Evolutionary conservation across 306 rosid species (phyloP).

Genomic region (Corylus americana): DNA sequence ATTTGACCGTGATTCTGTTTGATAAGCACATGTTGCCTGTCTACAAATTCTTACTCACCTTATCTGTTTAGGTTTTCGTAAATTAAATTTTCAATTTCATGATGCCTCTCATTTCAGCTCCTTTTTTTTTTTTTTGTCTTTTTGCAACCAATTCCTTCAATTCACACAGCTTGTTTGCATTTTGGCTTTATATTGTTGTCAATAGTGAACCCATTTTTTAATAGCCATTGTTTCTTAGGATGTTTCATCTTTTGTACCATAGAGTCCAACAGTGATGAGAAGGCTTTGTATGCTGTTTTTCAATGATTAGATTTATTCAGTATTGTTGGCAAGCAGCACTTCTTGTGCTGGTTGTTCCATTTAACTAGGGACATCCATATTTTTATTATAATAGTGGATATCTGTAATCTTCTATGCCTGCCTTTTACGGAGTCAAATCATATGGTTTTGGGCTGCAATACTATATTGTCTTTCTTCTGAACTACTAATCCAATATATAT

Average conservation of each 20-base stretch:
- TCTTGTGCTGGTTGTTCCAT: constrained; percentile 9
- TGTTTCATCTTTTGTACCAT: constrained; percentile 3
- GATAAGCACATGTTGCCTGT: no score
- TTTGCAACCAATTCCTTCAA: no score
- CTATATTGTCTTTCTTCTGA: not conserved
- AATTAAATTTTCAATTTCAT: no score
- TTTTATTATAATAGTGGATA: not conserved
- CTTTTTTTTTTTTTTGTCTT: no score
- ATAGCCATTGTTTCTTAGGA: constrained; percentile 13
- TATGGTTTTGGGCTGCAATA: not conserved
- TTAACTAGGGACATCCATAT: constrained; percentile 12
- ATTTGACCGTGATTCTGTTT: no score
- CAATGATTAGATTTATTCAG: no score
- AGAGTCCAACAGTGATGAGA: no score
- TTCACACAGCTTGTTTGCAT: constrained; percentile 3
- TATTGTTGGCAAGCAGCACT: not conserved
- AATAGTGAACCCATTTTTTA: constrained; percentile 15
- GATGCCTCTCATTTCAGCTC: no score
- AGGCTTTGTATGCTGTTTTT: no score
- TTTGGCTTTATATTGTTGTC: constrained; percentile 23
- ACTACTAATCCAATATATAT: not conserved
- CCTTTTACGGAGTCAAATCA: constrained; percentile 5
- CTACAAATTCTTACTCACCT: no score
- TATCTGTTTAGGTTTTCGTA: no score
- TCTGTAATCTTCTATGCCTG: not conserved